A percentile compares a stretch with the other conserved stretches of the same genome.
phyloP scores from a whole-genome alignment of 352 stramenopile species.

The Elongisporangium senticosum region DNA sequence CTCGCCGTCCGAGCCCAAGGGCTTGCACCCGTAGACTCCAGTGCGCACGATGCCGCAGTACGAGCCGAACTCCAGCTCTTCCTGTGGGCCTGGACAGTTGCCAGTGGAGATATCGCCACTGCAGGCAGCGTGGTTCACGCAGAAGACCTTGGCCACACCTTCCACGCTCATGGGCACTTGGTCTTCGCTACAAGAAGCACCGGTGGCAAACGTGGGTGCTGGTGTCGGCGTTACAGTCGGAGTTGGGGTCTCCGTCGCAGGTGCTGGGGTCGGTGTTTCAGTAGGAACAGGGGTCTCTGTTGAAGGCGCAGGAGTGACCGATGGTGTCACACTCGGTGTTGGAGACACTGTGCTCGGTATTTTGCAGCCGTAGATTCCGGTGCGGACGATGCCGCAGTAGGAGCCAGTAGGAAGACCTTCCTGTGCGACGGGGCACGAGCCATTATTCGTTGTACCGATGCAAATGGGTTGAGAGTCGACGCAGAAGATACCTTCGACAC shows the following conservation, averaged over 20 bases:
- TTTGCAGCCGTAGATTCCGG: slow-evolving; percentile 8
- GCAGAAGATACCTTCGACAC: slow-evolving; percentile 5
- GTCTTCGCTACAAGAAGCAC: not conserved
- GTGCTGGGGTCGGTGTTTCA: not conserved
- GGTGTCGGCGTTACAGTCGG: not conserved
- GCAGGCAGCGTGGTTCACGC: slow-evolving; percentile 15
- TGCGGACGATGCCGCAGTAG: slow-evolving; percentile 5
- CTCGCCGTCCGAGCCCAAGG: not conserved
- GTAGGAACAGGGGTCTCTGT: not conserved
- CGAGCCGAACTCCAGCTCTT: slow-evolving; percentile 9
- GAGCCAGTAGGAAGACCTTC: slow-evolving; percentile 5
- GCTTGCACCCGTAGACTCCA: slow-evolving; percentile 18
- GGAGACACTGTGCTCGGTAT: not conserved
- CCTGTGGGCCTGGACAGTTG: slow-evolving; percentile 15
- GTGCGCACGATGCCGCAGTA: slow-evolving; percentile 11
- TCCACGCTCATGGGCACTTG: slow-evolving; percentile 11
- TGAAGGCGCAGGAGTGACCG: not conserved
- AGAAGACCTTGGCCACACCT: slow-evolving; percentile 15
- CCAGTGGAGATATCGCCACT: slow-evolving; percentile 7
- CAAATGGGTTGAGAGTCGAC: slow-evolving; percentile 4
- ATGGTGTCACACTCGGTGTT: not conserved
- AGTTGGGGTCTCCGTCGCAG: not conserved
- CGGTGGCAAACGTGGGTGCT: not conserved
- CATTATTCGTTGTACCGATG: slow-evolving; percentile 2
- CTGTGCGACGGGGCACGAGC: slow-evolving; percentile 2